Conservation (phyloP, 192 early-diverging fungal species). For the Coemansia sp. region DNA sequence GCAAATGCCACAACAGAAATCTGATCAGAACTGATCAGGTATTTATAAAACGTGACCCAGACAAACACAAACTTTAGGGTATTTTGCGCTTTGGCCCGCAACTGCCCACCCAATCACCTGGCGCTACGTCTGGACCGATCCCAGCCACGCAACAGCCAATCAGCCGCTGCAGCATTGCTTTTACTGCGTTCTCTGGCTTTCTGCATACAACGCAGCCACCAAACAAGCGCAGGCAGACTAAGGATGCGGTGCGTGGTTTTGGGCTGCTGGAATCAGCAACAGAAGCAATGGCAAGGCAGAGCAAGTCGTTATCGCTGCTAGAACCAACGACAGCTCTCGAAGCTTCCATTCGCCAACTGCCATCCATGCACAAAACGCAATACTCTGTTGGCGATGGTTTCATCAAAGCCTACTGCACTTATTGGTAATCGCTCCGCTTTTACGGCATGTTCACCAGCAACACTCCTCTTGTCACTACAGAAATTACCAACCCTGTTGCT, state of each 20-base stretch:
- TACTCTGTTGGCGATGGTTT: not conserved
- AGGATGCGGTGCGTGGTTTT: not conserved
- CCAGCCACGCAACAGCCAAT: conserved; percentile 20
- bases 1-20: conserved; percentile 18
- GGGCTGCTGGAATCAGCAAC: not conserved
- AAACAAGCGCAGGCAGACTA: not conserved
- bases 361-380: not conserved
- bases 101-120: conserved; percentile 12
- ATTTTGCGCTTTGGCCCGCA: not conserved
- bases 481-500: not conserved
- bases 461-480: not conserved
- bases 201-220: not conserved
- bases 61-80: conserved; percentile 20
- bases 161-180: conserved; percentile 26
- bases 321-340: not conserved
- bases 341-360: conserved; percentile 6
- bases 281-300: not conserved
- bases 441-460: conserved; percentile 2
- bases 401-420: conserved; percentile 2
- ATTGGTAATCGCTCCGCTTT: conserved; percentile 1
- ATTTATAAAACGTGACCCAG: conserved; percentile 13
- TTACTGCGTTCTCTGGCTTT: not conserved
- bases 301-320: not conserved
- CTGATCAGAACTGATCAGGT: conserved; percentile 8
- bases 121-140: conserved; percentile 24